Evolutionary conservation across 2,329 filamentous ascomycete species (phyloP), one percentile per base, ranked within the genome.

Genomic region (Albophoma yamanashiensis): DNA sequence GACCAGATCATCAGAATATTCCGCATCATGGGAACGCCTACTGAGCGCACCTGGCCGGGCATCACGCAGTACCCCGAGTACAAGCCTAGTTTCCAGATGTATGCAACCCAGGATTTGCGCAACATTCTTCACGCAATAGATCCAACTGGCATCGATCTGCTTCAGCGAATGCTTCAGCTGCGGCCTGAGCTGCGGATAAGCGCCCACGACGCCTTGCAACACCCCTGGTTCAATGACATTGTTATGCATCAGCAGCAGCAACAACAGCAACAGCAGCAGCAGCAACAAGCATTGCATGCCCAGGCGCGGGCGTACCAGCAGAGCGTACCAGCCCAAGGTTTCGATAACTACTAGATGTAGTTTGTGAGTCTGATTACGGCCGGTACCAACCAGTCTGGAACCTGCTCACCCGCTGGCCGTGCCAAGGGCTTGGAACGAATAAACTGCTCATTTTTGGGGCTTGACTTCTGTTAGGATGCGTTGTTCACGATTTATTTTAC

Each of bases 1-100:
- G 94, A 99, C 71, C 94, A 99, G 74, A 87, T 97, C 58, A 83
- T 96, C 64, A 92, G 95, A 73, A 99, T 99, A 74, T 99, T 99
- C 82, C 86, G 94, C 62, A 88, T 99, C 62, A 99, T 99, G 94
- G 94, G 94, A 63, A 99, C 94, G 0, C 94, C 94, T 0, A 96
- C 91, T 0, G 94, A 99, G 75, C 87, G 92, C 53, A 92, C 89
- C 5, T 99, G 94, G 94, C 93, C 93, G 0, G 92, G 92, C 50
- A 96, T 99, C 70, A 91, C 89, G 25, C 88, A 93, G 70, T 92
- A 96, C 68, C 92, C 93, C n/a, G 94, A 99, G 75, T 99, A 97
- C 81, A 97, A 97, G 80, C 84, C 87, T 56, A 96, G 88, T 62
- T 96, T 96, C 76, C 92, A 94, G 65, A 90, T 96, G 71, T 97